Percentiles rank a stretch among this genome's conserved stretches.
Conservation (phyloP, 257 asterid species). For the Nicotiana knightiana region DNA sequence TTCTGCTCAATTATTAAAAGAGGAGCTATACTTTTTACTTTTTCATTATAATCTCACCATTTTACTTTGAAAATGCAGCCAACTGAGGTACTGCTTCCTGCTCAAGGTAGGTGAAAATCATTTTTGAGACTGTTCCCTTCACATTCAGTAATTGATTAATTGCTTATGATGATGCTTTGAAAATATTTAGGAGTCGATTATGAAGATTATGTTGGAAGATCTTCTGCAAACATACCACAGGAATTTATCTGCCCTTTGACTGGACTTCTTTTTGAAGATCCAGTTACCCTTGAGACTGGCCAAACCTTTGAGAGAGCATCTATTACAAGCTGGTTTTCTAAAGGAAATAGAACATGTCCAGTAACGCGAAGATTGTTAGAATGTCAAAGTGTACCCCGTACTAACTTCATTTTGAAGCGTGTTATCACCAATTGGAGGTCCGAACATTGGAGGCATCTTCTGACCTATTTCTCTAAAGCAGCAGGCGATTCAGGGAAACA, state of each 20-base stretch:
- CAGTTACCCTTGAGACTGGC: slow-evolving; percentile 79
- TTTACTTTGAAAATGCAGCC: slow-evolving; percentile 33
- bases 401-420: slow-evolving; percentile 60
- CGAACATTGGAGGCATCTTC: slow-evolving; percentile 34
- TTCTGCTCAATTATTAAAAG: not conserved
- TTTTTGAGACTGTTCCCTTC: not conserved
- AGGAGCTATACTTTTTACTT: not conserved
- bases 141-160: not conserved
- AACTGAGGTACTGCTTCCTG: slow-evolving; percentile 20
- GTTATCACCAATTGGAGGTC: slow-evolving; percentile 56
- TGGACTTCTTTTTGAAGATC: slow-evolving; percentile 52
- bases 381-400: slow-evolving; percentile 42
- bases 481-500: slow-evolving; percentile 15
- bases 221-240: slow-evolving; percentile 34
- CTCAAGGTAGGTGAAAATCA: slow-evolving; percentile 34
- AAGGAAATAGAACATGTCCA: slow-evolving; percentile 59
- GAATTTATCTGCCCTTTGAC: slow-evolving; percentile 70
- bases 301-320: slow-evolving; percentile 67
- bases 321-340: slow-evolving; percentile 44
- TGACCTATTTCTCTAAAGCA: slow-evolving; percentile 30
- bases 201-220: slow-evolving; percentile 8
- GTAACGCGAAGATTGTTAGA: slow-evolving; percentile 44
- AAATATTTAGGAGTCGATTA: not conserved
- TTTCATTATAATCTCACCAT: slow-evolving; percentile 8
- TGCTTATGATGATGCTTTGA: not conserved